These are phyloP conservation scores for Psilocybe mexicana DNA, from an alignment of 1,284 basidiomycete genomes.

Conservation along the genomic window DNA sequence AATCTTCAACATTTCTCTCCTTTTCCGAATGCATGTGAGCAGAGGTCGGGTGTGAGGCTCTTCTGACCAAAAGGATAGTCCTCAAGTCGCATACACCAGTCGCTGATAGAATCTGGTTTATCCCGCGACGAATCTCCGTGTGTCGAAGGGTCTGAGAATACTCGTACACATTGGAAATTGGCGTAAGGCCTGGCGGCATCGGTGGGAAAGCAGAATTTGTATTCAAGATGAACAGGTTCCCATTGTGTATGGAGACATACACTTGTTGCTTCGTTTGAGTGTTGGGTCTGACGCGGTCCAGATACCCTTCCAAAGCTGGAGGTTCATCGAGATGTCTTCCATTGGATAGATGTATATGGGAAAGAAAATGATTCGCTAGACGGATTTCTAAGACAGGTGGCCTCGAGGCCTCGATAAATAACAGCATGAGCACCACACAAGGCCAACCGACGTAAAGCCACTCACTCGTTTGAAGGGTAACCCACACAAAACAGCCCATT, in stretches of 20 bases:
- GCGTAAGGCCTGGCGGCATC: conserved; percentile 56
- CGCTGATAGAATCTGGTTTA: conserved; percentile 65
- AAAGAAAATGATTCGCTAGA: conserved; percentile 64
- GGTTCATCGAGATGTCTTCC: conserved; percentile 68
- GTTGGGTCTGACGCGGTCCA: conserved; percentile 69
- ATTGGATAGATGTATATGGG: conserved; percentile 52
- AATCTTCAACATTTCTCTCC: conserved; percentile 36
- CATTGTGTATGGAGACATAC: conserved; percentile 76
- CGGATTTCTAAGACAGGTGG: conserved; percentile 72
- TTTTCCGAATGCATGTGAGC: conserved; percentile 37
- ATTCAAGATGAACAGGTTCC: conserved; percentile 65
- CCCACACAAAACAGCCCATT: conserved; percentile 76
- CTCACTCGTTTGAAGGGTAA: conserved; percentile 68
- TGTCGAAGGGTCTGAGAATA: conserved; percentile 43
- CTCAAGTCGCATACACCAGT: conserved; percentile 70
- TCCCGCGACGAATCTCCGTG: conserved; percentile 61
- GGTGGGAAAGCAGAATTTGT: conserved; percentile 65
- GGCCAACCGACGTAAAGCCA: neutral
- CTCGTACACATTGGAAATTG: conserved; percentile 28
- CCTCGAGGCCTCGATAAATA: conserved; percentile 41
- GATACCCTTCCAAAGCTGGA: conserved; percentile 76
- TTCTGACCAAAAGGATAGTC: conserved; percentile 60
- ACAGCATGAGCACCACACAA: conserved; percentile 1
- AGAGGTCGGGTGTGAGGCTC: conserved; percentile 55
- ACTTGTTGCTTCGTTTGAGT: conserved; percentile 59